Conservation (phyloP, 179 eudicot species). For the Monotropa hypopitys region DNA sequence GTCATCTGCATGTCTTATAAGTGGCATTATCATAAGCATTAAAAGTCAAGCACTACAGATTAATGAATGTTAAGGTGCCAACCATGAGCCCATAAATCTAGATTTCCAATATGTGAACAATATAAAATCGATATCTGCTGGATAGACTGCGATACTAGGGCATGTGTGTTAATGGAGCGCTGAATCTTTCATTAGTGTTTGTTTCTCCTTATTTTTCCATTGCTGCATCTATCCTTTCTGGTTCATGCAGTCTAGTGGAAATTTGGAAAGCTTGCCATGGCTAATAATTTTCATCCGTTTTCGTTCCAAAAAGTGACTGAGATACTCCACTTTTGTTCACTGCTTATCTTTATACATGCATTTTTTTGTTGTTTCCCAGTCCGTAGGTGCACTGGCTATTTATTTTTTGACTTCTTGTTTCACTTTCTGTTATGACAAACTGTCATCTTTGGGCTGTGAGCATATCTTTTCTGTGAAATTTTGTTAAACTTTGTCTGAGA, state of each 20-base stretch:
- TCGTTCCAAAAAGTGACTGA: too few species aligned
- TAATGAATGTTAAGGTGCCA: not conserved
- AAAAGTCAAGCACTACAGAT: not conserved
- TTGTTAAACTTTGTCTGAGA: not conserved
- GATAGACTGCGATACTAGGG: not conserved
- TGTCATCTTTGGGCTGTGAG: not conserved
- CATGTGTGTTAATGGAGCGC: not conserved
- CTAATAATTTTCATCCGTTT: not conserved
- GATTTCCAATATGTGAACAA: not conserved
- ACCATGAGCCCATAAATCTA: not conserved
- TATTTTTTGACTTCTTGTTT: not conserved
- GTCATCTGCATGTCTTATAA: not conserved
- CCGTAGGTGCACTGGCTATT: not conserved
- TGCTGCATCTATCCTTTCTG: not conserved
- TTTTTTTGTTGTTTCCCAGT: not conserved
- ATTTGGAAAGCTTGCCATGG: not conserved
- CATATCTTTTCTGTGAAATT: not conserved
- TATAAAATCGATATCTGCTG: not conserved
- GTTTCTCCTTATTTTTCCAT: not conserved
- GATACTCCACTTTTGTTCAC: not conserved
- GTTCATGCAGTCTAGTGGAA: not conserved
- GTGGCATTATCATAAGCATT: not conserved
- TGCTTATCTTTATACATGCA: not conserved
- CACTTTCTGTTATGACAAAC: not conserved
- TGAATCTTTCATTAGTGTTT: not conserved